phyloP scores from a whole-genome alignment of 371 early-diverging fungal genomes.

The Dentiscutata heterogama region DNA sequence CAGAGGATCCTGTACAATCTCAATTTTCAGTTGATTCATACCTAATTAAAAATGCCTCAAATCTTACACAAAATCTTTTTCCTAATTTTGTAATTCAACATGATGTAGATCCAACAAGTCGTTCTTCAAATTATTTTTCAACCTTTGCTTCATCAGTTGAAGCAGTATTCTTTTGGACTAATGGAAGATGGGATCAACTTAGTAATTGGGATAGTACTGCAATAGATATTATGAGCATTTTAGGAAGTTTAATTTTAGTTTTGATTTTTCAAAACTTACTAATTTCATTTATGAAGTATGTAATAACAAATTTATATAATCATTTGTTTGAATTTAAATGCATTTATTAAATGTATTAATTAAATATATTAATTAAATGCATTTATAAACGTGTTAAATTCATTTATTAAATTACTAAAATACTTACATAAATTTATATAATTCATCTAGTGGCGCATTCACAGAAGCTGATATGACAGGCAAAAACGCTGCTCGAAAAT shows the following conservation, averaged over 20 bases:
- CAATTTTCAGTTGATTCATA: too few species aligned
- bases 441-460: not conserved
- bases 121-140: not conserved
- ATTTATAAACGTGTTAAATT: too few species aligned
- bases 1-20: too few species aligned
- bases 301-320: not conserved
- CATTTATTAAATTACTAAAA: too few species aligned
- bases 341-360: too few species aligned
- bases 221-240: constrained; percentile 7
- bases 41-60: too few species aligned
- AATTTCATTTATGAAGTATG: constrained; percentile 15
- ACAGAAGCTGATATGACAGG: not conserved
- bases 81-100: not conserved
- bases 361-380: too few species aligned
- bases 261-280: not conserved
- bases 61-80: not conserved
- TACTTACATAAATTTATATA: too few species aligned
- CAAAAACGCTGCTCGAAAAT: not conserved
- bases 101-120: too few species aligned
- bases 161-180: constrained; percentile 14
- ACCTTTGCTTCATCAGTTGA: not conserved
- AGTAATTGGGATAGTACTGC: constrained; percentile 19
- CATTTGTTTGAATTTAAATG: not conserved
- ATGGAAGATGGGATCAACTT: constrained; percentile 33
- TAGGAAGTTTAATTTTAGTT: not conserved